These are phyloP conservation scores for Galerina marginata DNA, from an alignment of 768 basidiomycete species.

Conservation along the genomic window DNA sequence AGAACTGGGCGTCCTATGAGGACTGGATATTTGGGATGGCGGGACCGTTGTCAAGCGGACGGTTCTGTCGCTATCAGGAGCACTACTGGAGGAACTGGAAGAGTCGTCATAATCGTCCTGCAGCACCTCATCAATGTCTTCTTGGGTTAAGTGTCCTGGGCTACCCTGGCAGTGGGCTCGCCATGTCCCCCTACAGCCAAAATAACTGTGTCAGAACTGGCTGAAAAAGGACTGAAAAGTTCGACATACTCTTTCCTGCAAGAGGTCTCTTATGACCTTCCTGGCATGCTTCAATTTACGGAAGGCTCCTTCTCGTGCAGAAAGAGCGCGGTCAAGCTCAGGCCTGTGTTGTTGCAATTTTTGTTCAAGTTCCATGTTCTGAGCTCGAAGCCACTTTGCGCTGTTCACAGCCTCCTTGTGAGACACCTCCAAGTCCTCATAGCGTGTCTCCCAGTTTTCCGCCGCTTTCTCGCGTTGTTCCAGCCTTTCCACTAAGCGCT, in stretches of 20 bases:
- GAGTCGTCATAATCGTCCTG: constrained; percentile 22
- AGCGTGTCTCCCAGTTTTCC: constrained; percentile 28
- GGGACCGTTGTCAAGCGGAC: constrained; percentile 20
- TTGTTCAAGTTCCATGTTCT: constrained; percentile 40
- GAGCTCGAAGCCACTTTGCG: constrained; percentile 32
- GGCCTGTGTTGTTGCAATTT: constrained; percentile 30
- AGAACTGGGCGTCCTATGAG: not conserved
- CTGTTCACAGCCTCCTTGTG: constrained; percentile 28
- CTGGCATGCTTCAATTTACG: constrained; percentile 41
- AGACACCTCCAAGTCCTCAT: constrained; percentile 43
- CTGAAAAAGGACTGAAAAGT: not conserved
- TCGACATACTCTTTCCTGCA: constrained; percentile 46
- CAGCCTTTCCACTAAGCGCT: constrained; percentile 18
- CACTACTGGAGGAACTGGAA: constrained; percentile 12
- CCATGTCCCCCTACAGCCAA: constrained; percentile 25
- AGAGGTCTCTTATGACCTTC: constrained; percentile 46
- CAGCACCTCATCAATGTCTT: constrained; percentile 31
- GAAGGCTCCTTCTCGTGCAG: constrained; percentile 37
- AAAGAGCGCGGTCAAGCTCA: constrained; percentile 36
- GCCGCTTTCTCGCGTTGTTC: constrained; percentile 16
- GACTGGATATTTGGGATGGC: not conserved
- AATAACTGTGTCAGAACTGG: not conserved
- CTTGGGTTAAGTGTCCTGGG: constrained; percentile 17
- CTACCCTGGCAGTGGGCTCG: constrained; percentile 18
- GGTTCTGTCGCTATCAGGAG: constrained; percentile 28